These are phyloP conservation scores for Pythium aristosporum DNA, from an alignment of 352 stramenopile species.

Conservation along the genomic window DNA sequence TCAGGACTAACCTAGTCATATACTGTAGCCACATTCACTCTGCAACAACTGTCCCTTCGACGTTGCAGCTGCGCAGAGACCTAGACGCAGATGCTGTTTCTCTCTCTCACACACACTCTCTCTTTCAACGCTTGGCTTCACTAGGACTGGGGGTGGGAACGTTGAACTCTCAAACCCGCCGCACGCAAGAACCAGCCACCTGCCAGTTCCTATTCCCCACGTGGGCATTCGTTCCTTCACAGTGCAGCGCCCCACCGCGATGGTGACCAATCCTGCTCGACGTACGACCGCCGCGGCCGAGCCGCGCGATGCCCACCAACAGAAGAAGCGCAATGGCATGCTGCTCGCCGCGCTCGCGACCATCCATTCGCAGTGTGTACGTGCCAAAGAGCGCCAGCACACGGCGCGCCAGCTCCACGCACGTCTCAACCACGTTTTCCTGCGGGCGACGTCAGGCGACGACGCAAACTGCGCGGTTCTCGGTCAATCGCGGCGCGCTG, in stretches of 20 bases:
- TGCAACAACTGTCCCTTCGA: background rate
- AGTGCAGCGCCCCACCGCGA: background rate
- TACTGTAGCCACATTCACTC: constrained; percentile 16
- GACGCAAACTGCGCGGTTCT: constrained; percentile 8
- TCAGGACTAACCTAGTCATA: background rate
- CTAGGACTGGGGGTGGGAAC: too few relatives aligned
- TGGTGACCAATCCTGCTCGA: background rate
- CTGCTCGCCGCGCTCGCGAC: constrained; percentile 26
- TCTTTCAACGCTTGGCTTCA: background rate
- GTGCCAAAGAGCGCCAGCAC: constrained; percentile 29
- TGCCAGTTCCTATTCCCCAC: background rate
- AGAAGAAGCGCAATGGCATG: constrained; percentile 25
- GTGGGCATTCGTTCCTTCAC: background rate
- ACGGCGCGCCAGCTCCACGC: constrained; percentile 26
- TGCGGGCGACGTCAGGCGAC: constrained; percentile 31
- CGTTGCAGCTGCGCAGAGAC: constrained; percentile 4
- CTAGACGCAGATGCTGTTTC: constrained; percentile 1
- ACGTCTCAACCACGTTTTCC: constrained; percentile 25
- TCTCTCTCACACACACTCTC: constrained; percentile 5
- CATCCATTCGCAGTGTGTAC: constrained; percentile 22
- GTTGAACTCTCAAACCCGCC: too few relatives aligned
- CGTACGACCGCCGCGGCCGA: constrained; percentile 1
- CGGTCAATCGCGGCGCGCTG: background rate
- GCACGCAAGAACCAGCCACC: background rate
- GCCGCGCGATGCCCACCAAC: constrained; percentile 16